A percentile compares a stretch with the other conserved stretches of the same genome.
phyloP scores from a whole-genome alignment of 106 monocot species.

The Gastrodia elata region DNA sequence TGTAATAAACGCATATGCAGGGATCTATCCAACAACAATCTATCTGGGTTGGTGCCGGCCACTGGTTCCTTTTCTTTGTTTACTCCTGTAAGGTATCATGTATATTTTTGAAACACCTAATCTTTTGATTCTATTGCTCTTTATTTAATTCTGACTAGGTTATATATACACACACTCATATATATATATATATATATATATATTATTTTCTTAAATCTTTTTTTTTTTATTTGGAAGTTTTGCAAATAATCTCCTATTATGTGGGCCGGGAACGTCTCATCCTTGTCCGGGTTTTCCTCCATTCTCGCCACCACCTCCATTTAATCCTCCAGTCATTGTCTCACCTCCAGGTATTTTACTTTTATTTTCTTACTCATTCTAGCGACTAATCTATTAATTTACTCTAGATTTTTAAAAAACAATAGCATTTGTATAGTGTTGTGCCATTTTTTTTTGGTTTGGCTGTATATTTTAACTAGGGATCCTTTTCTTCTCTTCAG shows the following conservation, averaged over 20 bases:
- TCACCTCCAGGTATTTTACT: constrained; percentile 28
- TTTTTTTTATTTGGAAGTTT: no score
- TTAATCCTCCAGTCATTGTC: constrained; percentile 26
- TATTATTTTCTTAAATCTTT: no score
- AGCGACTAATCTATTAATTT: no score
- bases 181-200: constrained; percentile 1
- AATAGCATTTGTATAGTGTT: no score
- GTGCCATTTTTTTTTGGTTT: no score
- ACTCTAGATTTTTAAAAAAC: no score
- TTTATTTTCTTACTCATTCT: not conserved
- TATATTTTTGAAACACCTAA: constrained; percentile 6
- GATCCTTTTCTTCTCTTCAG: constrained; percentile 9
- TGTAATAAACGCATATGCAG: constrained; percentile 21
- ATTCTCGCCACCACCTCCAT: constrained; percentile 48
- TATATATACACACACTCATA: no score
- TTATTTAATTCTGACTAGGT: not conserved
- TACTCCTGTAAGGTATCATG: constrained; percentile 70
- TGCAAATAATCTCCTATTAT: constrained; percentile 39
- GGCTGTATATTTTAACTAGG: not conserved
- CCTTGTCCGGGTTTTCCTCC: constrained; percentile 41
- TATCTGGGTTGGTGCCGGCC: constrained; percentile 79
- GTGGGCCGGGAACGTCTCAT: constrained; percentile 34
- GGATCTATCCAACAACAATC: constrained; percentile 86
- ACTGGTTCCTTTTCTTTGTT: constrained; percentile 81
- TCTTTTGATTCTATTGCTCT: not conserved